Evolutionary conservation across 2,329 filamentous ascomycete species (phyloP), one percentile per base, ranked within the genome.

Genomic region (Fusarium mangiferae): DNA sequence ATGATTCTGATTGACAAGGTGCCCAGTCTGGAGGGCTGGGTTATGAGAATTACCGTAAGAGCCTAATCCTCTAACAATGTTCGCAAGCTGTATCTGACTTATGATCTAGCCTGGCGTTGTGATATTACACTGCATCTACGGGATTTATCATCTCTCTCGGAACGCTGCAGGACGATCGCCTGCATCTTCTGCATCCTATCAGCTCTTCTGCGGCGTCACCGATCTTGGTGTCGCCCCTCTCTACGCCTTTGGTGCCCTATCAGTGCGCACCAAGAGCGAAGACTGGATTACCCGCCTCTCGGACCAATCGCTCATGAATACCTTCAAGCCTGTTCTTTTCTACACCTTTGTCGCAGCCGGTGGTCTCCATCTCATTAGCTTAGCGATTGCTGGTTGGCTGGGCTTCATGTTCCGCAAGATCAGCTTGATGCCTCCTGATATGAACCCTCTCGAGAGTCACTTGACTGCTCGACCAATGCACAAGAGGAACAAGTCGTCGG

Each of bases 391-490:
- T 10, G 80, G 94, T 38, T 98, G 93, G 83, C 86, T 98, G 33
- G 90, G 91, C 22, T 81, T 93, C 59, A 89, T 93, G 75, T 98
- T 98, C 89, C 90, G 92, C 45, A 92, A 93, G 79, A 98, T 98
- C 77, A 87, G 91, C 10, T 86, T 88, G 26, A 88, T 98, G 81
- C 96, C 96, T 11, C 95, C 96, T 1, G 96, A 98, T 79, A 94
- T 98, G 93, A 98, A 98, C 80, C 96, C 96, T 4, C 87, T 98
- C 20, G 95, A 98, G 80, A 90, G 93, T 74, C 92, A 96, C 78
- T 85, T 97, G 66, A 98, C 95, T 3, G 91, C 94, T 17, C 90
- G 92, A 30, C 85, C 83, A 65, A 78, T 78, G 55, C 94, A 97
- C 83, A 95, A 95, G 85, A 90, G 93, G 79, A 95, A 93, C 81